phyloP scores from a whole-genome alignment of 192 early-diverging fungal species.

The Geranomyces variabilis region DNA sequence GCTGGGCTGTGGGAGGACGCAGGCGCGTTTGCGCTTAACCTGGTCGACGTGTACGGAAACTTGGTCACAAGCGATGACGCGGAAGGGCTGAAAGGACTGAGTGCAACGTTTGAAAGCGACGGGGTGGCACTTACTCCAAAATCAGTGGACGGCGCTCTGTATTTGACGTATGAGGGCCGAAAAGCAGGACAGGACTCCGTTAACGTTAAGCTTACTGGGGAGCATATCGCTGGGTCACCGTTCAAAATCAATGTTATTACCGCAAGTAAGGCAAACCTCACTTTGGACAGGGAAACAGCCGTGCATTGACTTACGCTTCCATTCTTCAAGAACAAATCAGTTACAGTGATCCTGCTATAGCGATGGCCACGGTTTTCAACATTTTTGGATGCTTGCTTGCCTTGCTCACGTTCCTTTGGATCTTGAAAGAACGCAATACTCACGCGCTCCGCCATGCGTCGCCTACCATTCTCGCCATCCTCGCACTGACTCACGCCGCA shows the following conservation, averaged over 20 bases:
- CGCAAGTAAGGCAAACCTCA: background rate
- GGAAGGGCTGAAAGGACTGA: background rate
- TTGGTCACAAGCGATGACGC: background rate
- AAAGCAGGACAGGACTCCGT: background rate
- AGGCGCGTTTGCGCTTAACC: background rate
- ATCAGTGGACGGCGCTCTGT: background rate
- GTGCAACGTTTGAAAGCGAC: background rate
- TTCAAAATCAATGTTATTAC: background rate
- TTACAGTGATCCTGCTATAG: slow-evolving; percentile 10
- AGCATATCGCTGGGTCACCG: background rate
- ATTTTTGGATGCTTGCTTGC: background rate
- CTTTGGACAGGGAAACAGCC: background rate
- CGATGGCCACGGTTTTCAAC: slow-evolving; percentile 1
- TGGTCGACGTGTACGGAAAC: background rate
- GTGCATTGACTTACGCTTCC: background rate
- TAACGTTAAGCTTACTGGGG: background rate
- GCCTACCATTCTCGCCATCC: background rate
- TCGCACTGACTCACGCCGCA: background rate
- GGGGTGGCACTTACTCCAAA: background rate
- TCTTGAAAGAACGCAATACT: background rate
- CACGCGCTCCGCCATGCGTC: background rate
- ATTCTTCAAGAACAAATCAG: background rate
- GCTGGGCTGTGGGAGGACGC: background rate
- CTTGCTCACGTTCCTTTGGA: background rate
- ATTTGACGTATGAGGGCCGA: background rate